Conservation (phyloP, 2,329 filamentous ascomycete species). For the Fusarium citri region DNA sequence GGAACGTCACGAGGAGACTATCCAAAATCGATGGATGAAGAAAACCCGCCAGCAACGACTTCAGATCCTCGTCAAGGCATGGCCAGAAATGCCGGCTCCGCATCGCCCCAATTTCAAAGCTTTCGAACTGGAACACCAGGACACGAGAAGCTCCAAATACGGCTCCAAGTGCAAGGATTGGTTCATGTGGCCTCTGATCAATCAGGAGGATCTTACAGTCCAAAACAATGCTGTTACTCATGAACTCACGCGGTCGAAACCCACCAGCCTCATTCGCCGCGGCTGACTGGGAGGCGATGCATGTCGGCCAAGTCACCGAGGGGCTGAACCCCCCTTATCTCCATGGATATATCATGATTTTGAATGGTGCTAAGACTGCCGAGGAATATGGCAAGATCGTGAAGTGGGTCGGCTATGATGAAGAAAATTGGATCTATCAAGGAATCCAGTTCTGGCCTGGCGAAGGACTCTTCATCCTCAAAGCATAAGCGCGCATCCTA, state of each 20-base stretch:
- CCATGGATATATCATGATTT: constrained; percentile 48
- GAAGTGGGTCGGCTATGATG: constrained; percentile 43
- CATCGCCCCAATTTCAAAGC: constrained; percentile 65
- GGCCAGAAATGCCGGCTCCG: constrained; percentile 60
- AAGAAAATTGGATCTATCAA: constrained; percentile 47
- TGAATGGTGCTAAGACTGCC: constrained; percentile 45
- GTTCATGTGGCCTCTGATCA: constrained; percentile 64
- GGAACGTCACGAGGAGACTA: constrained; percentile 61
- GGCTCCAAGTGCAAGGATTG: constrained; percentile 47
- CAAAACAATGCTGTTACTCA: constrained; percentile 59
- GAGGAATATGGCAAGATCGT: constrained; percentile 53
- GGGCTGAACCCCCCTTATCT: constrained; percentile 47
- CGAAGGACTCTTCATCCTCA: constrained; percentile 62
- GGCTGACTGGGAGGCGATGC: constrained; percentile 55
- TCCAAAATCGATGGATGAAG: constrained; percentile 67
- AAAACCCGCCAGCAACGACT: constrained; percentile 60
- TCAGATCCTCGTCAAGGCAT: constrained; percentile 59
- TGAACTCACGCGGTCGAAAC: constrained; percentile 64
- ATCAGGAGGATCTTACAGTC: constrained; percentile 63
- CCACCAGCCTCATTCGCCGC: constrained; percentile 60
- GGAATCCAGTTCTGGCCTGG: constrained; percentile 56
- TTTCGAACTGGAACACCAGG: background rate
- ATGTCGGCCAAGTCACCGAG: constrained; percentile 45
- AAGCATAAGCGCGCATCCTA: constrained; percentile 62
- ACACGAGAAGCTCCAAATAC: constrained; percentile 9